Evolutionary conservation across 2,329 filamentous ascomycete species (phyloP), one percentile per base, ranked within the genome.

Genomic region (Aspergillus pseudoviridinutans): DNA sequence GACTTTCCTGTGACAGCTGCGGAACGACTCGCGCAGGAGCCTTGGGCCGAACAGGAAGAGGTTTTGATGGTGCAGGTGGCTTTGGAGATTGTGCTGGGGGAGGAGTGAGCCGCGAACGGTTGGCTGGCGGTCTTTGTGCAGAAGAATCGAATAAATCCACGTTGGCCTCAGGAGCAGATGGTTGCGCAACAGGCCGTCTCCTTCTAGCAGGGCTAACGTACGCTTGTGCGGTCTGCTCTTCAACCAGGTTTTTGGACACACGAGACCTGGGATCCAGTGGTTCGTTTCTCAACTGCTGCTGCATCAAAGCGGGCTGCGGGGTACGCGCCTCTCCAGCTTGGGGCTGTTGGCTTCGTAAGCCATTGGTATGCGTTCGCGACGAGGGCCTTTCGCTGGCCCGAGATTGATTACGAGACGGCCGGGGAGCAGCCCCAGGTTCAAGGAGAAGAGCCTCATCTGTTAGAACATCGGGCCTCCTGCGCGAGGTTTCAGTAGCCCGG

Each of bases 131-230:
- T 56, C 68, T 60, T 28, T 66, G 64, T 8, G 67, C 64, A 32
- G 70, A 59, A 29, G 70, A 78, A 57, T 88, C 87, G 4, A 94
- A 82, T 25, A 92, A 76, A 69, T 92, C 88, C 1, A 82, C 77
- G 59, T 87, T 82, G 2, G 76, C 71, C 58, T 79, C 75, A 7
- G 76, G 60, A 41, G 74, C 69, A 10, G 78, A 74, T 20, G 71
- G 78, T 60, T 76, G 71, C 22, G 79, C 76, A 51, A 80, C 79
- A 27, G 79, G 82, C 9, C 85, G 74, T 72, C 88, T 93, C 68
- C 92, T 84, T 64, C 92, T 84, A 24, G 90, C 90, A 51, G 92
- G 90, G 70, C 92, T 97, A 56, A 97, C 82, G 71, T 97, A 97
- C 29, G 88, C 89, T 65, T 95, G 87, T 14, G 90, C 83, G 51